These are phyloP conservation scores for Fomitopsis serialis DNA, from an alignment of 768 basidiomycete species.

Conservation along the genomic window DNA sequence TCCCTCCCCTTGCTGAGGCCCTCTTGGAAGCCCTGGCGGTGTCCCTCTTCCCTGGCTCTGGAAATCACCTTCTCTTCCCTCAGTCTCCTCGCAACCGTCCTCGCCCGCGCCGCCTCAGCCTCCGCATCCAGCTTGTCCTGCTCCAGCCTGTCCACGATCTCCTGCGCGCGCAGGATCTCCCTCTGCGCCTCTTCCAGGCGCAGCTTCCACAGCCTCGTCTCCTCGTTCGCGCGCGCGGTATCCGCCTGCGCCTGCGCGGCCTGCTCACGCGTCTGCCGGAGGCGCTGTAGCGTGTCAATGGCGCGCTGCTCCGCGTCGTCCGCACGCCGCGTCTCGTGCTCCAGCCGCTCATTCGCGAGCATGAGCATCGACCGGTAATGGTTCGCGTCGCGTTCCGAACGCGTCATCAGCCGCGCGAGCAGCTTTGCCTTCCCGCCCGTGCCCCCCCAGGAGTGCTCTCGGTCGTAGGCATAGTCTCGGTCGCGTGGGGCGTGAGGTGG, in stretches of 20 bases:
- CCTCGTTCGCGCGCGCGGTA: constrained; percentile 47
- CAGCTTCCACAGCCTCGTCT: constrained; percentile 54
- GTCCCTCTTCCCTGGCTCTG: constrained; percentile 58
- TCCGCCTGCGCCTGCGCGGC: constrained; percentile 52
- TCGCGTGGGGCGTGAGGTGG: neutral
- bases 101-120: constrained; percentile 51
- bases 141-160: constrained; percentile 56
- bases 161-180: constrained; percentile 65
- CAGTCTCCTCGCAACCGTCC: constrained; percentile 48
- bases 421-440: constrained; percentile 12
- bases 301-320: constrained; percentile 49
- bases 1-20: constrained; percentile 46
- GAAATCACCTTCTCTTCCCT: constrained; percentile 48
- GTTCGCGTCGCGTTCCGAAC: constrained; percentile 14
- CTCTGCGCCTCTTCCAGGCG: constrained; percentile 61
- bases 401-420: constrained; percentile 16
- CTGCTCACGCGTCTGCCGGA: constrained; percentile 55
- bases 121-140: constrained; percentile 54
- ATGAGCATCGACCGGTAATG: constrained; percentile 17
- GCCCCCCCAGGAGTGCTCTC: neutral
- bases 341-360: constrained; percentile 34
- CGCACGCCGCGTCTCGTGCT: constrained; percentile 48
- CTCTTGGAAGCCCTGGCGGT: constrained; percentile 52
- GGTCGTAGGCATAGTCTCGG: constrained; percentile 12
- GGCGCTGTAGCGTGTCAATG: constrained; percentile 41